Evolutionary conservation across 1,284 basidiomycete genomes (phyloP).

Genomic region (Leccinum pachyderme): DNA sequence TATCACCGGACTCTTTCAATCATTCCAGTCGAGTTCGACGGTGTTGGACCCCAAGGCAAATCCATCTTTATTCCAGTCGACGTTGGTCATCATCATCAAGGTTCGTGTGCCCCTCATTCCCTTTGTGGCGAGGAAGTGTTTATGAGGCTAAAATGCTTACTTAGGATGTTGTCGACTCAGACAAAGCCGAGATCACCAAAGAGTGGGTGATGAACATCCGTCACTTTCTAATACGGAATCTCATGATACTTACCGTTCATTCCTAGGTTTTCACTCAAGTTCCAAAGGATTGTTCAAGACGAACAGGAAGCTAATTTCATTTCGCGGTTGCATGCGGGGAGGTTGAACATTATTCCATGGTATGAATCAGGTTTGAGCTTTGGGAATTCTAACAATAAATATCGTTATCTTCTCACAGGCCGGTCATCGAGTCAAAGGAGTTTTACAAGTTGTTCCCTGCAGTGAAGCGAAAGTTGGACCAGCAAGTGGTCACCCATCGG

Average conservation of each 20-base stretch:
- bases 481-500: conserved; percentile 47
- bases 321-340: conserved; percentile 51
- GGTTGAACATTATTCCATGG: conserved; percentile 56
- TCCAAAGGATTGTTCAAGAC: conserved; percentile 53
- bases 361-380: conserved; percentile 1
- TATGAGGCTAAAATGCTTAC: background rate
- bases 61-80: conserved; percentile 57
- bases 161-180: conserved; percentile 59
- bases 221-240: background rate
- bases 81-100: conserved; percentile 62
- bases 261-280: conserved; percentile 51
- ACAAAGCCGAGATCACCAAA: conserved; percentile 52
- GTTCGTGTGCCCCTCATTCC: conserved; percentile 23
- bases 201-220: conserved; percentile 41
- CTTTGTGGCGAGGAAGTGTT: background rate
- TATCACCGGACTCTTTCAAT: conserved; percentile 59
- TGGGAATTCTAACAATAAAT: no score
- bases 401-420: conserved; percentile 36
- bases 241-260: background rate
- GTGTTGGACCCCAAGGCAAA: conserved; percentile 58
- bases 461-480: conserved; percentile 46
- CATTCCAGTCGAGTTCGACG: conserved; percentile 60
- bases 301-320: conserved; percentile 65
- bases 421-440: conserved; percentile 57
- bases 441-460: conserved; percentile 54